Base-by-base conservation (phyloP, 768 basidiomycete genomes). In the Panellus pusillus region DNA sequence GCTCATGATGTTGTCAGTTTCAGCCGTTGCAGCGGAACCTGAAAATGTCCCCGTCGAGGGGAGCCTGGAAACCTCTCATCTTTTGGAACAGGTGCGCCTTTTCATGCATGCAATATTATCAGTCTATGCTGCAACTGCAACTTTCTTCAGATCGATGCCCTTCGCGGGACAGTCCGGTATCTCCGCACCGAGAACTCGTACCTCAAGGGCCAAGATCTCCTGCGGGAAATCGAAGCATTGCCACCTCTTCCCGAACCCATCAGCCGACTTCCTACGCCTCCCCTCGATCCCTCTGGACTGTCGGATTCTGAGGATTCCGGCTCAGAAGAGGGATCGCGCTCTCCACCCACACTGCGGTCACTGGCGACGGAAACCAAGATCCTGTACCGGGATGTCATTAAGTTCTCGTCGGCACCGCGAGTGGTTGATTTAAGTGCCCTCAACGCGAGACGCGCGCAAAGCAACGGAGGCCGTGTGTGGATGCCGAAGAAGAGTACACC, bases 161-260 rank as follows among this genome's bases (percentile, higher is more conserved):
- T 98, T n/a, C 89, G 92, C 37, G 86, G 88, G 6, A 91, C 95
- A 0, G 84, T 98, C 27, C 84, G 92, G 17, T 98, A 90, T 82
- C 77, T 99, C n/a, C 85, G 95, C 19, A 85, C 80, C 32, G 95
- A 98, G 70, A 98, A 98, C 67, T 82, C 91, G 2, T 93, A 91
- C 66, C 85, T 98, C 71, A 94, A 90, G 66, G 92, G 93, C 2
- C 91, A 93, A 68, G 93, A 95, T 63, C 80, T 98, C 0, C 82
- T 98, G 54, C 79, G 80, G 47, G 90, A 93, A 61, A 85, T 98
- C 50, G 82, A 88, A 58, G 65, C 83, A 6, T 76, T 98, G 0
- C 89, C 89, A 15, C 74, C 75, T 0, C 80, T 91, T n/a, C 74
- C 79, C 4, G 74, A 74, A 44, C 76, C 78, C 11, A 55, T 75